Evolutionary conservation across 257 asterid genomes (phyloP), one percentile per base, ranked within the genome.

Genomic region (Nicotiana sylvestris): DNA sequence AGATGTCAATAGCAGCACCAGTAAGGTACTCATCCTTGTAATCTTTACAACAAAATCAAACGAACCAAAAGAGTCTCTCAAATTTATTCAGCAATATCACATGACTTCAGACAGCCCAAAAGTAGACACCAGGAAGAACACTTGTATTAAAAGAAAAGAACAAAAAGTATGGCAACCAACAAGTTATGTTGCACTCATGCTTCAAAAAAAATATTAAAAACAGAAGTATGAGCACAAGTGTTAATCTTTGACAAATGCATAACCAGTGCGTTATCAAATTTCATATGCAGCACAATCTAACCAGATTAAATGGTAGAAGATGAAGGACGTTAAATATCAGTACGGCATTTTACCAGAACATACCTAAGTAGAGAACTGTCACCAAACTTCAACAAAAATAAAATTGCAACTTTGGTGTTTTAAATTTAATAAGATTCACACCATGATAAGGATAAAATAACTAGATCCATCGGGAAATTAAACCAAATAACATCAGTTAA

Each of bases 1-100:
- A 43, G 35, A 70, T 70, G 30, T 70, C 78, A 70, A 70, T 70
- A 70, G 35, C 78, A 43, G 58, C 58, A 70, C 58, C 11, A 56
- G 25, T 70, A n/a, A 39, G 58, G 35, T 43, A 70, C 58, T 70
- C 58, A 70, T 39, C 78, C 58, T 70, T 70, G 6, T n/a, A 57
- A 70, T 70, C 65, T 58, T 18, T n/a, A 58, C n/a, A 58, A 21
- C 9, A 58, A 17, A 18, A 17, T 8, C 57, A 39, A 70, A 70
- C 12, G 33, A 70, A 69, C 57, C 77, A 69, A 69, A 69, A 10
- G 11, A 69, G 33, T 10, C 21, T n/a, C 33, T 69, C n/a, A 10
- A 69, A 69, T 55, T 39, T 37, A 69, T 39, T 69, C 77, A 37
- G 57, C 57, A n/a, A 39, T 69, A 69, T 69, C 33, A 69, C 10